Conservation (phyloP, 225 moss, liverwort and hornwort genomes). For the Physcomitrellopsis africana region DNA sequence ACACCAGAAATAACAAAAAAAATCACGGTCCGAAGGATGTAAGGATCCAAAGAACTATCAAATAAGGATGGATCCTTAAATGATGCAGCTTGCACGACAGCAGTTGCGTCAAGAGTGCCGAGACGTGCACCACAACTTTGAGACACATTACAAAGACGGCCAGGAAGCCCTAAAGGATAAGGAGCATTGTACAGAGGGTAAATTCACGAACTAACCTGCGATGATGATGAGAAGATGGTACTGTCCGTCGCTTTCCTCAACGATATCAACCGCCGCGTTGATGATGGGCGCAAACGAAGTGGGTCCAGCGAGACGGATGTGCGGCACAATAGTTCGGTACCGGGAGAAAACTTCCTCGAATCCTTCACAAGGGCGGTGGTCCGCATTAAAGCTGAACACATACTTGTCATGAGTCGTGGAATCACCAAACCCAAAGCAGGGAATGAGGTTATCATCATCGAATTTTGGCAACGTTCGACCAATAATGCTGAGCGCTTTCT, state of each 20-base stretch:
- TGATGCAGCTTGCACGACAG: not conserved
- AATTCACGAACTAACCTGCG: conserved; percentile 54
- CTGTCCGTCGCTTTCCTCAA: conserved; percentile 66
- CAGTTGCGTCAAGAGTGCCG: not conserved
- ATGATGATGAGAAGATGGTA: conserved; percentile 72
- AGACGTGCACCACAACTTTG: not conserved
- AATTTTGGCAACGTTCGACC: conserved; percentile 58
- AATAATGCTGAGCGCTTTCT: conserved; percentile 57
- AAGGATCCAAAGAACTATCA: not conserved
- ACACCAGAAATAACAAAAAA: not conserved
- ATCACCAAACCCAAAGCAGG: conserved; percentile 69
- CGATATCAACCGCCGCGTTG: conserved; percentile 65
- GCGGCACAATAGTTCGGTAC: conserved; percentile 57
- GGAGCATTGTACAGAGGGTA: not conserved
- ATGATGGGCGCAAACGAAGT: conserved; percentile 70
- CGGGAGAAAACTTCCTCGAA: conserved; percentile 55
- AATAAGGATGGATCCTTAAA: not conserved
- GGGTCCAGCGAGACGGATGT: conserved; percentile 67
- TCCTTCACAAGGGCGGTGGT: conserved; percentile 56
- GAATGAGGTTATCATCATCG: conserved; percentile 69
- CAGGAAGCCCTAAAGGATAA: not conserved
- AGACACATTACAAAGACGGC: not conserved
- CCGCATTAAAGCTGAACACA: conserved; percentile 63
- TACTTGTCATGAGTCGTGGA: conserved; percentile 58
- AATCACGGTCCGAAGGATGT: not conserved